Evolutionary conservation across 345 rosid species (phyloP), one percentile per base, ranked within the genome.

Genomic region (Acer negundo): DNA sequence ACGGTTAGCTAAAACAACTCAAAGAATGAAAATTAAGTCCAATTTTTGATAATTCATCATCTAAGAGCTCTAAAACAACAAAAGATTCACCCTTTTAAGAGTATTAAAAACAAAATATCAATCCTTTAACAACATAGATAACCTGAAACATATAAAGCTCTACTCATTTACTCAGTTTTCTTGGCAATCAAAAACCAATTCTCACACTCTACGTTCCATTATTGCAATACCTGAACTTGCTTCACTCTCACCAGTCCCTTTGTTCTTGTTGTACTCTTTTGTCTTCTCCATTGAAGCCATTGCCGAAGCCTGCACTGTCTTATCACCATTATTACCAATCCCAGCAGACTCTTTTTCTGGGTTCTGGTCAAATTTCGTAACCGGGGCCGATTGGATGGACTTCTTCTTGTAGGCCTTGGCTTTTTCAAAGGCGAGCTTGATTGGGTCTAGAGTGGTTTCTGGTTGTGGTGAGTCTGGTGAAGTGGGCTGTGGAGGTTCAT

Each of bases 351-450:
- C 78, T 61, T 38, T 58, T 53, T 44, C 81, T n/a, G 72, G 76
- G 70, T 28, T 23, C 63, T 28, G 76, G 76, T 80, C 80, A 1
- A 66, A 13, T 67, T 79, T 79, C 2, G 75, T 67, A 69, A 35
- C 65, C 10, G 75, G 47, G 23, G 62, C 71, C 44, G 70, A 46
- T 72, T 61, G 74, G 4, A 20, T 19, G 24, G 59, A 26, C 73
- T 86, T 84, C 84, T 77, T 84, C 85, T 77, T 87, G 66, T 89
- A 91, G 0, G 89, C 88, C 83, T 83, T 83, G 0, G 92, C 94
- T 83, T 82, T 93, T 84, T 87, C 89, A 71, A 88, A 87, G 5
- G 98, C 93, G n/a, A 91, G 89, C 80, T 88, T 91, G 5, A 89
- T 88, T 6, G 89, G 90, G 78, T 89, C 96, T 0, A 81, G 70